Conservation (phyloP, 495 filamentous ascomycete genomes). For the Penicillium goetzii region DNA sequence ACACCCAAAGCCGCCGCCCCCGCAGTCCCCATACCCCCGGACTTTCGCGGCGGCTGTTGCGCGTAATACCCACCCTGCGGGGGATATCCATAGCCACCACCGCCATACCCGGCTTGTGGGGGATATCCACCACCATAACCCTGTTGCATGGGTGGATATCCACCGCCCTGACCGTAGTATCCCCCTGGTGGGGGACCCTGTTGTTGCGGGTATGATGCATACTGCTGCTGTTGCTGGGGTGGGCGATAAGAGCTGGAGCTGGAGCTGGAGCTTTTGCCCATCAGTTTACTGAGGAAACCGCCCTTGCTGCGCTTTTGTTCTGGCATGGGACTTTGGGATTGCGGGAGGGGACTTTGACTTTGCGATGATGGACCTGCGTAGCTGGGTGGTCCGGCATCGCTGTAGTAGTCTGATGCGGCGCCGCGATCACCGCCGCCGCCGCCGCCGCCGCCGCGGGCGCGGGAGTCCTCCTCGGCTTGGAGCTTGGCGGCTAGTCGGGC, state of each 20-base stretch:
- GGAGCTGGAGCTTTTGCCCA: conserved; percentile 44
- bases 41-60: conserved; percentile 37
- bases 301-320: conserved; percentile 41
- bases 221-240: conserved; percentile 29
- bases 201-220: conserved; percentile 29
- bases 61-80: conserved; percentile 50
- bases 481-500: conserved; percentile 74
- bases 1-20: conserved; percentile 77
- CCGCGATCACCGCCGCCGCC: conserved; percentile 27
- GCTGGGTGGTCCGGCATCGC: conserved; percentile 30
- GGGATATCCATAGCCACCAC: conserved; percentile 39
- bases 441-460: conserved; percentile 39
- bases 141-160: conserved; percentile 46
- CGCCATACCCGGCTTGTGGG: conserved; percentile 38
- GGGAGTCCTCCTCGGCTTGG: conserved; percentile 80
- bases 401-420: conserved; percentile 53
- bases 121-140: conserved; percentile 37
- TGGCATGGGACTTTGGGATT: conserved; percentile 26
- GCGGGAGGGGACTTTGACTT: conserved; percentile 13
- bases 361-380: conserved; percentile 14
- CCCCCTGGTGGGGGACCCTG: conserved; percentile 30
- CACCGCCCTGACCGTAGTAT: conserved; percentile 32
- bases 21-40: conserved; percentile 61
- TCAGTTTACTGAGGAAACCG: conserved; percentile 55
- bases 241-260: conserved; percentile 21